These are phyloP conservation scores for Triadica sebifera DNA, from an alignment of 345 rosid genomes.

Conservation along the genomic window DNA sequence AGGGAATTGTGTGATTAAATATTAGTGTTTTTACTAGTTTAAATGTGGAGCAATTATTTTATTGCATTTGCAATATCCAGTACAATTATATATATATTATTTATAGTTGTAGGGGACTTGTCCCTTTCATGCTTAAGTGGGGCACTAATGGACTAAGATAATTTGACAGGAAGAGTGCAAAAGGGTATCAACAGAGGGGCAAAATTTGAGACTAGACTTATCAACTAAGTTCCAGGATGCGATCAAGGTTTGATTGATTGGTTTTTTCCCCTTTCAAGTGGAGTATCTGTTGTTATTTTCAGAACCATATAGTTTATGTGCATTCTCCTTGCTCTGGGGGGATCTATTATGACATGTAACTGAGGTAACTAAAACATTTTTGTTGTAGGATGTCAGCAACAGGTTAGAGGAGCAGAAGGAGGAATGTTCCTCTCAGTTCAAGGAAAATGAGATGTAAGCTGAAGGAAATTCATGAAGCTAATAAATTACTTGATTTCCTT, in stretches of 20 bases:
- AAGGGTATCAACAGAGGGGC: constrained; percentile 82
- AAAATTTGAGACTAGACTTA: constrained; percentile 74
- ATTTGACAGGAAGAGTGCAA: constrained; percentile 87
- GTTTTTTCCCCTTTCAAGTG: background rate
- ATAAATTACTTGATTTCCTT: background rate
- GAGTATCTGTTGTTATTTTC: background rate
- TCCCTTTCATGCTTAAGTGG: background rate
- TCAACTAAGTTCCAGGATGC: constrained; percentile 93
- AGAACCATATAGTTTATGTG: background rate
- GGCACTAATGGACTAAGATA: constrained; percentile 20
- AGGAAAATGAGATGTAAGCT: constrained; percentile 93
- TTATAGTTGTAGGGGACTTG: background rate
- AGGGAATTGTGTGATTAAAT: background rate
- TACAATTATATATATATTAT: background rate
- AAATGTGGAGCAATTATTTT: too few species aligned
- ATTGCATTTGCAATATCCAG: too few species aligned
- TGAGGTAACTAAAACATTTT: constrained; percentile 10
- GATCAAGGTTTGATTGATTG: constrained; percentile 55
- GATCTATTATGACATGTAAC: background rate
- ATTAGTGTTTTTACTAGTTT: background rate
- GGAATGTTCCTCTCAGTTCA: constrained; percentile 74
- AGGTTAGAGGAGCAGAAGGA: constrained; percentile 90
- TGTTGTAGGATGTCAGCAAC: constrained; percentile 73
- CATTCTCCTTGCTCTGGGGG: constrained; percentile 6
- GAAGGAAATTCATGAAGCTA: constrained; percentile 5